Base-by-base conservation (phyloP, 164 flowering plant genomes). In the Nymphaea colorata region DNA sequence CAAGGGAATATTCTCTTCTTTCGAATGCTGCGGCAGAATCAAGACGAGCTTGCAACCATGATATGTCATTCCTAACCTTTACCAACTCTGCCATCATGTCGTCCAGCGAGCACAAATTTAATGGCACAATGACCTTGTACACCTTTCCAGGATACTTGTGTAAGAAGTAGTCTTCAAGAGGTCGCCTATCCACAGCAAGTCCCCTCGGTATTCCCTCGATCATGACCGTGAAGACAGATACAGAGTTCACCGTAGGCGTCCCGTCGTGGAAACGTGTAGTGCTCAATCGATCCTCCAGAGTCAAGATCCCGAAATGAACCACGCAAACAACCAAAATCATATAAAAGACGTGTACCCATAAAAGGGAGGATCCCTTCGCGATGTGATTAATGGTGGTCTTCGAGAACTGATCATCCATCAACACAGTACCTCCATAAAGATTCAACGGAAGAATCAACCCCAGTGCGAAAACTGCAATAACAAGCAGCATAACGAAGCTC, bases 101-200 rank as follows among this genome's bases (percentile, higher is more conserved):
- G 76, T 92, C 97, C 82, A 95, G 79, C 51, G 96, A 84, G 69
- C 93, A 87, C 78, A 95, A 83, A 86, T 95, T 93, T 90, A 90
- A 85, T 0, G 99, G 99, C 70, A 86, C 78, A 62, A 95, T 73
- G 45, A 95, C 87, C 80, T 70, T 83, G 75, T 84, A 92, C 74
- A 95, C 84, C 82, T 92, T 92, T 18, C 98, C 99, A 0, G 99
- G 99, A 76, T 95, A 92, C 74, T 74, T 87, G 71, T 86, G 79
- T 65, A 83, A 84, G 73, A 95, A 88, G 78, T 90, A 95, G 75
- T 90, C 97, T 67, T 81, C 83, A 63, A 95, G 64, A 4, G 84
- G 84, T 10, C 78, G 70, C 72, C 74, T 82, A 75, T 95, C 83
- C 10, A 61, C 70, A 0, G 94, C 94, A 64, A 90, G 70, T 4